Conservation (phyloP, 176 grass and related monocot species). For the Carex littledalei region DNA sequence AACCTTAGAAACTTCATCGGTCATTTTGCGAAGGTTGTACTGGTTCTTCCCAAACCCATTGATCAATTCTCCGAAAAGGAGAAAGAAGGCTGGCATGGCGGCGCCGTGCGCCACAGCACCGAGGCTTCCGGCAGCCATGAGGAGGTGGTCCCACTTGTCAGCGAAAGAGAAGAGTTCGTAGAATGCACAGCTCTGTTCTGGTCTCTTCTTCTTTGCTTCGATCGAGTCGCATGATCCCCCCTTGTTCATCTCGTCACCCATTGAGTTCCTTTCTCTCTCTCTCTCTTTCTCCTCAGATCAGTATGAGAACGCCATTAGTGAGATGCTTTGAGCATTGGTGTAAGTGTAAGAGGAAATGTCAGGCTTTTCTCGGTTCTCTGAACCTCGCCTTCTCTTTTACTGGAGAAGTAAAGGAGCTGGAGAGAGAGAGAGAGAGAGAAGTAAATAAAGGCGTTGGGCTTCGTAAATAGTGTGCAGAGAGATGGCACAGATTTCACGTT, state of each 20-base stretch:
- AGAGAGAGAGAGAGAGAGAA: too few species aligned
- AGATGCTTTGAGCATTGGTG: not conserved
- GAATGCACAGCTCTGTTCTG: slow-evolving; percentile 59
- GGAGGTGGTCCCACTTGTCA: slow-evolving; percentile 56
- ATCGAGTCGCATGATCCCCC: slow-evolving; percentile 21
- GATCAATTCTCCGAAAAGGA: slow-evolving; percentile 83
- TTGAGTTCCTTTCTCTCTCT: not conserved
- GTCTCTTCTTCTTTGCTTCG: slow-evolving; percentile 48
- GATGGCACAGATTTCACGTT: too few species aligned
- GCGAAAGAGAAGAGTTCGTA: slow-evolving; percentile 80
- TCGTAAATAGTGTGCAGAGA: too few species aligned
- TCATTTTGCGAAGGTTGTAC: slow-evolving; percentile 63
- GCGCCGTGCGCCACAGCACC: slow-evolving; percentile 78
- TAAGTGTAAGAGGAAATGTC: not conserved
- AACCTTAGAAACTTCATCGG: slow-evolving; percentile 71
- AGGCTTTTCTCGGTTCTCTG: not conserved
- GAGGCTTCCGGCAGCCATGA: slow-evolving; percentile 67
- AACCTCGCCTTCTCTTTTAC: too few species aligned
- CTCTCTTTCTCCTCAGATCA: not conserved
- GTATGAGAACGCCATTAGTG: not conserved
- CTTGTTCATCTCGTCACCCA: slow-evolving; percentile 43
- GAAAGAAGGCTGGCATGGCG: slow-evolving; percentile 90
- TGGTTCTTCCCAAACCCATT: slow-evolving; percentile 96
- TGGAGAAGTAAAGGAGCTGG: not conserved
- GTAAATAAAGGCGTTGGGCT: too few species aligned